phyloP scores from a whole-genome alignment of 2,329 filamentous ascomycete genomes.

The Beauveria brongniartii region DNA sequence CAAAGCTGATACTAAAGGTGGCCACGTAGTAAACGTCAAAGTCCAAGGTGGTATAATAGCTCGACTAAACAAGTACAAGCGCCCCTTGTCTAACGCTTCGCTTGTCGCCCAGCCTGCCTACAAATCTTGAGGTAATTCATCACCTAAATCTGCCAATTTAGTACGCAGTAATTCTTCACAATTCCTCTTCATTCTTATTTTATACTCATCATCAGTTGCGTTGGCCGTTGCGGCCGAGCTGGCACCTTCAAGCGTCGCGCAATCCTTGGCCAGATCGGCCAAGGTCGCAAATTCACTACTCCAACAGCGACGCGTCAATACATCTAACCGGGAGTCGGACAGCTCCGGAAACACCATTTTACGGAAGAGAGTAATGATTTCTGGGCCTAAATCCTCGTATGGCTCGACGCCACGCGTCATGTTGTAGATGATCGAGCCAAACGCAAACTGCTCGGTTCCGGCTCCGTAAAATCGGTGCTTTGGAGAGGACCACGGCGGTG shows the following conservation, averaged over 20 bases:
- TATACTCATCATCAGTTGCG: not conserved
- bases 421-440: constrained; percentile 6
- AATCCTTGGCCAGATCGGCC: not conserved
- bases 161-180: not conserved
- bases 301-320: constrained; percentile 3
- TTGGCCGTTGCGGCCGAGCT: not conserved
- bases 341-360: not conserved
- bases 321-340: not conserved
- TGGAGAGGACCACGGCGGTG: not conserved
- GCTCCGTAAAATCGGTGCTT: not conserved
- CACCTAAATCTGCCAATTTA: not conserved
- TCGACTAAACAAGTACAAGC: not conserved
- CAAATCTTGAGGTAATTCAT: not conserved
- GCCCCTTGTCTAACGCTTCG: not conserved
- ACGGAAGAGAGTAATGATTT: not conserved
- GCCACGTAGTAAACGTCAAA: no score
- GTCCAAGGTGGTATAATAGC: no score
- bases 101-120: not conserved
- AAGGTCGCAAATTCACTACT: constrained; percentile 3
- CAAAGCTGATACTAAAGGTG: no score
- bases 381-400: constrained; percentile 4
- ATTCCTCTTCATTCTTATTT: not conserved
- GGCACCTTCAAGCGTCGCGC: not conserved
- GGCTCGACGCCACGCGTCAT: constrained; percentile 1
- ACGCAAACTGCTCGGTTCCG: not conserved